phyloP scores from a whole-genome alignment of 2,329 filamentous ascomycete species.

The Geosmithia flava region DNA sequence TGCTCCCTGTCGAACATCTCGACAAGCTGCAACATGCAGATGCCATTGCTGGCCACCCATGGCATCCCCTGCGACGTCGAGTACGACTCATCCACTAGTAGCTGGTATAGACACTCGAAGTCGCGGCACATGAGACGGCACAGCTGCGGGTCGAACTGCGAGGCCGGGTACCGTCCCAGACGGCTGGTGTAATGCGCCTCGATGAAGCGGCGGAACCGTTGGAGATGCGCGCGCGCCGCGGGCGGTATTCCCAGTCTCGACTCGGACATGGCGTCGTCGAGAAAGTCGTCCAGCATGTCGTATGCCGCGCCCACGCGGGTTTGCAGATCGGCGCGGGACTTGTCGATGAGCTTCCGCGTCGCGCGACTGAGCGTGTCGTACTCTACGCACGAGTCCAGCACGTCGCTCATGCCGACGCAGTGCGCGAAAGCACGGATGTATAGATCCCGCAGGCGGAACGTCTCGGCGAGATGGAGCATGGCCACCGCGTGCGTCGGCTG shows the following conservation, averaged over 20 bases:
- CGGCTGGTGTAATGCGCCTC: slow-evolving; percentile 50
- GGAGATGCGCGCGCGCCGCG: slow-evolving; percentile 52
- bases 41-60: slow-evolving; percentile 47
- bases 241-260: slow-evolving; percentile 50
- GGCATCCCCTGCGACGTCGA: slow-evolving; percentile 36
- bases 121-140: slow-evolving; percentile 53
- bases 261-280: slow-evolving; percentile 59
- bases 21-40: slow-evolving; percentile 59
- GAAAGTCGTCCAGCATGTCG: slow-evolving; percentile 49
- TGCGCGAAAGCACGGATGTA: slow-evolving; percentile 67
- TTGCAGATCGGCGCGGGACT: slow-evolving; percentile 53
- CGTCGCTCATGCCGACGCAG: slow-evolving; percentile 65
- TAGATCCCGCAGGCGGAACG: slow-evolving; percentile 47
- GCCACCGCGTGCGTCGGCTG: slow-evolving; percentile 58
- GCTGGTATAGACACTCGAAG: slow-evolving; percentile 59
- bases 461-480: slow-evolving; percentile 54
- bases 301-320: slow-evolving; percentile 45
- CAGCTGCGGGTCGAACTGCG: slow-evolving; percentile 43
- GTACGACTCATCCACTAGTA: slow-evolving; percentile 52
- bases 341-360: slow-evolving; percentile 53
- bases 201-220: slow-evolving; percentile 60
- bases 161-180: slow-evolving; percentile 61
- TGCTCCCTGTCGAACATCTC: slow-evolving; percentile 52
- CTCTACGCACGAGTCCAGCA: slow-evolving; percentile 18
- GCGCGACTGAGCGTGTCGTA: slow-evolving; percentile 32